Evolutionary conservation across 352 stramenopile genomes (phyloP), one percentile per base, ranked within the genome.

Genomic region (Globisporangium megalacanthum): DNA sequence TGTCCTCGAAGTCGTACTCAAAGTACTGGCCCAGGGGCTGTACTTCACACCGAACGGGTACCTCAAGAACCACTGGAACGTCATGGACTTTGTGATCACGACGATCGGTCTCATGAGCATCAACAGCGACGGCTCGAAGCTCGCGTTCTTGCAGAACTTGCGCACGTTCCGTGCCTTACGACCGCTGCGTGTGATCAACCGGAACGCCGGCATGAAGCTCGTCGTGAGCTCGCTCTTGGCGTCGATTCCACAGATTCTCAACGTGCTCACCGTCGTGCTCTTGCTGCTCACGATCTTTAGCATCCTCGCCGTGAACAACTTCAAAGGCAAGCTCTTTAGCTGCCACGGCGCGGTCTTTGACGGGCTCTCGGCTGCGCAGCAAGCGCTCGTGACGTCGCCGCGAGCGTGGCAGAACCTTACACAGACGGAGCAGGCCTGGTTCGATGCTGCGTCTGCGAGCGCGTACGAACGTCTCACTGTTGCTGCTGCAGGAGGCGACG

Each of bases 301-400:
- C 56, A 96, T 97, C 54, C 75, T 97, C 51, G 84, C 85, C 8
- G 88, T 97, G 0, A 94, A 86, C 48, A 97, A 97, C 66, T 77
- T 97, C 62, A 97, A 97, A 64, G 92, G 89, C 56, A 73, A 75
- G 56, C 77, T 97, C 55, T 83, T 67, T 39, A 75, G 62, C 20
- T 83, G 78, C 65, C 54, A 75, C 73, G 73, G 76, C 54, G 62
- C 64, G 50, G 52, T 83, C 53, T 88, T 83, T 20, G 73, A 82
- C 33, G 54, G 62, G 41, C 64, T 86, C 14, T 66, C 36, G 59
- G 72, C 47, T 59, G 47, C 62, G 75, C 14, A 68, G 37, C 71
- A 75, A 49, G 35, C 51, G 0, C 54, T 86, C 22, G 52, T 89
- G 53, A 79, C 71, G 19, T 71, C 61, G 11, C 79, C 79, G 10